A percentile compares a stretch with the other conserved stretches of the same genome.
Evolutionary conservation across 495 filamentous ascomycete species (phyloP).

Genomic region (Massariosphaeria phaeospora): DNA sequence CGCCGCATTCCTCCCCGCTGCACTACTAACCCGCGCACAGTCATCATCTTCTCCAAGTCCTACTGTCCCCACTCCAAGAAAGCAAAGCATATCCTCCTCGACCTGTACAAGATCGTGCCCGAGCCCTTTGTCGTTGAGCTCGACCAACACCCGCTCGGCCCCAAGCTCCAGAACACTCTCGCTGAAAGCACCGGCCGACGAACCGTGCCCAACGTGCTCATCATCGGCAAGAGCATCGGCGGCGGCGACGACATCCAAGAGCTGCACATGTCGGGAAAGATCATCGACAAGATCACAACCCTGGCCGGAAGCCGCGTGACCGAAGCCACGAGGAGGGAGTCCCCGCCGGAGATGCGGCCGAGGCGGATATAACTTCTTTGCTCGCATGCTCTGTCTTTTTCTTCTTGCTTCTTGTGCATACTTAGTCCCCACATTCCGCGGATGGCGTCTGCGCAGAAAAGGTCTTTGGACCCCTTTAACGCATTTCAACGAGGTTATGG

Average conservation of each 20-base stretch:
- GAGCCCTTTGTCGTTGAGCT: slow-evolving; percentile 86
- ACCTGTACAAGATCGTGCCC: slow-evolving; percentile 76
- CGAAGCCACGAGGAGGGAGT: slow-evolving; percentile 11
- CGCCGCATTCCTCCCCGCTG: slow-evolving; percentile 10
- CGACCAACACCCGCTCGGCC: slow-evolving; percentile 71
- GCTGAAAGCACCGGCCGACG: slow-evolving; percentile 66
- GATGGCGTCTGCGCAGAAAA: not conserved
- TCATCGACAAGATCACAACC: slow-evolving; percentile 65
- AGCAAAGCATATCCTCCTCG: slow-evolving; percentile 77
- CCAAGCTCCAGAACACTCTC: slow-evolving; percentile 62
- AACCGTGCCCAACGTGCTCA: slow-evolving; percentile 88
- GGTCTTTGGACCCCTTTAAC: too few relatives aligned
- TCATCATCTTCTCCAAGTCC: slow-evolving; percentile 93
- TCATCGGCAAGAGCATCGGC: slow-evolving; percentile 84
- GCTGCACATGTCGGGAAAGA: slow-evolving; percentile 61
- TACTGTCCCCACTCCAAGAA: slow-evolving; percentile 80
- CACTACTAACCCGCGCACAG: slow-evolving; percentile 41
- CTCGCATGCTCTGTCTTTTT: not conserved
- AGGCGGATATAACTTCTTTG: not conserved
- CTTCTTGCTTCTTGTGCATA: slow-evolving; percentile 7
- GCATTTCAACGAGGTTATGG: too few relatives aligned
- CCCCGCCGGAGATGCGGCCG: slow-evolving; percentile 10
- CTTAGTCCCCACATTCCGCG: not conserved
- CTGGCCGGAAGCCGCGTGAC: slow-evolving; percentile 68
- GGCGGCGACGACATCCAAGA: slow-evolving; percentile 81